Conservation (phyloP, 176 grass and related monocot genomes). For the Saccharum officinarum region DNA sequence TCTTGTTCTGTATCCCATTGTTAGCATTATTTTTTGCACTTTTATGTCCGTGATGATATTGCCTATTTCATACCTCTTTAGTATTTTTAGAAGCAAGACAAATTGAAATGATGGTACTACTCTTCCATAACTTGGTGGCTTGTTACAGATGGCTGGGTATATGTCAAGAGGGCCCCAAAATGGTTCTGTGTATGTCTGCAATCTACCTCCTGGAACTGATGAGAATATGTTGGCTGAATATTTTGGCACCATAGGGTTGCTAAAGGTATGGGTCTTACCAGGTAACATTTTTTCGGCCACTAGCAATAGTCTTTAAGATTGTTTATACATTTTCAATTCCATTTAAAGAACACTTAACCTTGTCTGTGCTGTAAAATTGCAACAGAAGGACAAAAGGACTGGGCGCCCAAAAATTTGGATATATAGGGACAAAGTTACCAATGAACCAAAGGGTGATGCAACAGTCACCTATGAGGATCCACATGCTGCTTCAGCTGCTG, state of each 20-base stretch:
- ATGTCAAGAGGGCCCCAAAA: conserved; percentile 54
- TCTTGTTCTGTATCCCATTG: too few species aligned
- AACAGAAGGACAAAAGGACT: conserved; percentile 95
- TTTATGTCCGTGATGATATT: neutral
- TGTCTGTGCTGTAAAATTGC: conserved; percentile 13
- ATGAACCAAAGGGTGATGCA: conserved; percentile 97
- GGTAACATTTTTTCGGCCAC: conserved; percentile 66
- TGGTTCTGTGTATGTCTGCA: conserved; percentile 86
- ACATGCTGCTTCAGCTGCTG: conserved; percentile 87
- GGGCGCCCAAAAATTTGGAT: conserved; percentile 92
- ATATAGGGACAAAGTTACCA: conserved; percentile 84
- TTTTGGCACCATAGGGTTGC: conserved; percentile 99
- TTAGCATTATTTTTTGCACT: too few species aligned
- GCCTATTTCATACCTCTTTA: neutral
- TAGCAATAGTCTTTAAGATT: conserved; percentile 5
- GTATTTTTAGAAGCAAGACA: neutral
- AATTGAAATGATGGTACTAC: neutral
- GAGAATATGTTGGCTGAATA: conserved; percentile 89
- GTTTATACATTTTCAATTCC: neutral
- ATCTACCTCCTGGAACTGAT: conserved; percentile 90
- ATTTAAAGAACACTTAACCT: neutral
- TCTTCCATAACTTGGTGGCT: neutral
- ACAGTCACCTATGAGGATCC: conserved; percentile 94
- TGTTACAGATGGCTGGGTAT: conserved; percentile 58
- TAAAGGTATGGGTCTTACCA: conserved; percentile 91